Evolutionary conservation across 805 yeast genomes (phyloP).

Genomic region (Blastobotrys muscicola): DNA sequence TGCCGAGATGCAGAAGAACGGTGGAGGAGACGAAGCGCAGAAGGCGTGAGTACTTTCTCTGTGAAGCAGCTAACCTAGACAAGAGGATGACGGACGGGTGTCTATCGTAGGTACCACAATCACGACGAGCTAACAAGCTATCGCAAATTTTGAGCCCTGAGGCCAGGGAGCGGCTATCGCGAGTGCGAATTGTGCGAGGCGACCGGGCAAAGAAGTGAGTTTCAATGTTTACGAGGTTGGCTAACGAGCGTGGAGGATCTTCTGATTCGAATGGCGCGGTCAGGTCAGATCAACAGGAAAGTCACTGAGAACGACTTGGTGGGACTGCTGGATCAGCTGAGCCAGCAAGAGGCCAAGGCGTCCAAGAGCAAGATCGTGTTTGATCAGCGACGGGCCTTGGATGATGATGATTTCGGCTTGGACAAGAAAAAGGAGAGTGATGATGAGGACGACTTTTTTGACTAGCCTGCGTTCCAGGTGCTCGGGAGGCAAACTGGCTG

Average conservation of each 20-base stretch:
- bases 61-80: constrained; percentile 2
- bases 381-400: constrained; percentile 30
- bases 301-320: constrained; percentile 78
- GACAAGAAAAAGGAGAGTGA: constrained; percentile 30
- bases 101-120: constrained; percentile 20
- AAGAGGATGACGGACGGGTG: constrained; percentile 34
- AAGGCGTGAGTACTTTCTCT: not conserved
- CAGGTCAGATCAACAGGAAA: constrained; percentile 68
- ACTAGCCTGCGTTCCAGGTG: constrained; percentile 27
- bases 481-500: not conserved
- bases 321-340: constrained; percentile 69
- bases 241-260: constrained; percentile 58
- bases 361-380: constrained; percentile 58
- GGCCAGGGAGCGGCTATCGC: constrained; percentile 79
- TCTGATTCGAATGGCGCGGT: constrained; percentile 56
- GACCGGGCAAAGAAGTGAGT: constrained; percentile 67
- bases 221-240: not conserved
- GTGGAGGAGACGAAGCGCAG: constrained; percentile 13
- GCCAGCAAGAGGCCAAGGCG: constrained; percentile 55
- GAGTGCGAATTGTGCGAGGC: constrained; percentile 83
- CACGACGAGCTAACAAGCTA: constrained; percentile 26
- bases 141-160: constrained; percentile 68
- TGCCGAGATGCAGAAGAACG: constrained; percentile 58
- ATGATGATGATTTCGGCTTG: constrained; percentile 26
- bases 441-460: constrained; percentile 34